These are phyloP conservation scores for Suillus discolor DNA, from an alignment of 768 basidiomycete genomes.

Conservation along the genomic window DNA sequence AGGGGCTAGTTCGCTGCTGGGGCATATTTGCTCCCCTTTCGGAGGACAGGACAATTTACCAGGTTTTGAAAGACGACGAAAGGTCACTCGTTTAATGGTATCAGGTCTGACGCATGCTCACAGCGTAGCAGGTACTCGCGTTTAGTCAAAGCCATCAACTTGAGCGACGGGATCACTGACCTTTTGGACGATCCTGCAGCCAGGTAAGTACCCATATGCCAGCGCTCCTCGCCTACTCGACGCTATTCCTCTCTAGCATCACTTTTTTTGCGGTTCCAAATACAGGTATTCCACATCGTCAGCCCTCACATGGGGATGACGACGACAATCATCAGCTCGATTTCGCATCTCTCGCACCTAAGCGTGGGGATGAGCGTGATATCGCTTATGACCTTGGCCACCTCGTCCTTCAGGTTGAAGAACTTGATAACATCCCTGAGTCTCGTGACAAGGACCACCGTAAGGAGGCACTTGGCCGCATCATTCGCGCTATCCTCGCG, in stretches of 20 bases:
- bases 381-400: constrained; percentile 14
- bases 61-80: constrained; percentile 26
- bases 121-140: constrained; percentile 37
- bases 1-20: constrained; percentile 11
- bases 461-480: constrained; percentile 57
- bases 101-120: background rate
- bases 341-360: constrained; percentile 4
- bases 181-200: constrained; percentile 43
- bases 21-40: constrained; percentile 6
- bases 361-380: constrained; percentile 8
- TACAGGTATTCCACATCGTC: constrained; percentile 38
- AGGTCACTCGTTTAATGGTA: background rate
- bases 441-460: constrained; percentile 48
- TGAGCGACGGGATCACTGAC: constrained; percentile 39
- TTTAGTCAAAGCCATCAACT: constrained; percentile 42
- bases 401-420: constrained; percentile 25
- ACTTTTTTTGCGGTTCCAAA: constrained; percentile 59
- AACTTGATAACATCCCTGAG: constrained; percentile 45
- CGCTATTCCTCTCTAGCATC: constrained; percentile 33
- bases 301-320: constrained; percentile 14
- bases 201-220: constrained; percentile 26
- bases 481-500: constrained; percentile 54
- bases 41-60: constrained; percentile 30
- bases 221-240: background rate
- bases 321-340: background rate